Evolutionary conservation across 495 filamentous ascomycete genomes (phyloP).

Genomic region (Lentithecium fluviatile): DNA sequence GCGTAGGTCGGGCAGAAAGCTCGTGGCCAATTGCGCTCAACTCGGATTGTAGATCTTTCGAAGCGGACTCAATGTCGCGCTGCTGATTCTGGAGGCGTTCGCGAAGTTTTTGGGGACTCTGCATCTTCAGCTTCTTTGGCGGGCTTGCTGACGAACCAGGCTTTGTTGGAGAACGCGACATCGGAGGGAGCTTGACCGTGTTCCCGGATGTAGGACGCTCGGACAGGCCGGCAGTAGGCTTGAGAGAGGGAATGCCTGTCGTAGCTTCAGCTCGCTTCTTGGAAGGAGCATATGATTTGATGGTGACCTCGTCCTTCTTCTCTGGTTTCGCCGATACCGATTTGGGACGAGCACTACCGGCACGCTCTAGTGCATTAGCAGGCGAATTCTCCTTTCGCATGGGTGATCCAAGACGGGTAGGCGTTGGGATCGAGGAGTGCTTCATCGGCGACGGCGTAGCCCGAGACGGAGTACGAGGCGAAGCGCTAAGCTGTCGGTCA

Average conservation of each 20-base stretch:
- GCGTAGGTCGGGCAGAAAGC: conserved; percentile 59
- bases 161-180: conserved; percentile 24
- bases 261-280: conserved; percentile 51
- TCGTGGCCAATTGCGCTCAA: conserved; percentile 81
- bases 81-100: conserved; percentile 84
- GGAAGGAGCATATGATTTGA: conserved; percentile 48
- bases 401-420: conserved; percentile 36
- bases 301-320: conserved; percentile 30
- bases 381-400: conserved; percentile 44
- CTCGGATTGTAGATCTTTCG: conserved; percentile 69
- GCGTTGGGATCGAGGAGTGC: conserved; percentile 31
- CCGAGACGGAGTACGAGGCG: conserved; percentile 35
- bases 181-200: conserved; percentile 34
- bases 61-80: conserved; percentile 65
- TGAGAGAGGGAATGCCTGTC: conserved; percentile 53
- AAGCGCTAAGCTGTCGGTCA: conserved; percentile 30
- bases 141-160: neutral
- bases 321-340: conserved; percentile 3
- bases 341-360: conserved; percentile 15
- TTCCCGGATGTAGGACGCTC: conserved; percentile 52
- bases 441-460: conserved; percentile 28
- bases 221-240: conserved; percentile 45
- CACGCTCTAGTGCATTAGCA: conserved; percentile 30
- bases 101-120: conserved; percentile 88
- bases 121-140: conserved; percentile 68